Evolutionary conservation across 2,329 filamentous ascomycete genomes (phyloP), one percentile per base, ranked within the genome.

Genomic region (Penicillium sp.): DNA sequence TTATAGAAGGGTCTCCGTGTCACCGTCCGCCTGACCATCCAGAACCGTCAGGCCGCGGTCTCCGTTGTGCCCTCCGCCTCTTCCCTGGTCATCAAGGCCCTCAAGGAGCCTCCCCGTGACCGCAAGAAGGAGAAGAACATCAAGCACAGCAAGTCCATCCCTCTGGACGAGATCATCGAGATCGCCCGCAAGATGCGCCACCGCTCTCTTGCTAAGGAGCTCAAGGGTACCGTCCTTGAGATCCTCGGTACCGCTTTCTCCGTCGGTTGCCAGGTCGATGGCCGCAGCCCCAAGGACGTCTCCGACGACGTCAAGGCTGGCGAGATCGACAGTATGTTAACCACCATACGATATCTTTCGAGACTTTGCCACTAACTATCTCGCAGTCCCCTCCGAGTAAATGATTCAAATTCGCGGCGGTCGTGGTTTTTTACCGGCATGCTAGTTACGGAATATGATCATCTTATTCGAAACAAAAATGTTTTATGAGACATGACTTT

Each of bases 41-140:
- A 98, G 82, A 98, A 98, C 81, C 91, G 93, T 82, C 93, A 98
- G 84, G 93, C 93, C 64, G 82, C 84, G 58, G 91, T 98, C 70
- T 97, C 93, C 51, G 93, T 98, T 66, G 93, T 98, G 58, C 93
- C 93, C 60, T 95, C 91, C 52, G 93, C 93, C 58, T 97, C 91
- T 21, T 95, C 93, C 51, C 86, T 98, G 60, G 88, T 98, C 77
- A 97, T 98, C 81, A 93, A 89, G 79, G 93, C 93, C 56, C 82
- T 98, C 64, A 98, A 98, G 83, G 93, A 98, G 81, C 93, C 93
- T 62, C 93, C 93, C 57, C 87, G 93, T 66, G 93, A 98, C 79
- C 85, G 93, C 70, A 97, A 98, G 85, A 98, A 98, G 88, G 91
- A 97, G 82, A 98, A 98, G 86, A 97, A 98, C 82, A 97, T 98